Evolutionary conservation across 2,329 filamentous ascomycete species (phyloP).

Genomic region (Trichoderma atrobrunneum): DNA sequence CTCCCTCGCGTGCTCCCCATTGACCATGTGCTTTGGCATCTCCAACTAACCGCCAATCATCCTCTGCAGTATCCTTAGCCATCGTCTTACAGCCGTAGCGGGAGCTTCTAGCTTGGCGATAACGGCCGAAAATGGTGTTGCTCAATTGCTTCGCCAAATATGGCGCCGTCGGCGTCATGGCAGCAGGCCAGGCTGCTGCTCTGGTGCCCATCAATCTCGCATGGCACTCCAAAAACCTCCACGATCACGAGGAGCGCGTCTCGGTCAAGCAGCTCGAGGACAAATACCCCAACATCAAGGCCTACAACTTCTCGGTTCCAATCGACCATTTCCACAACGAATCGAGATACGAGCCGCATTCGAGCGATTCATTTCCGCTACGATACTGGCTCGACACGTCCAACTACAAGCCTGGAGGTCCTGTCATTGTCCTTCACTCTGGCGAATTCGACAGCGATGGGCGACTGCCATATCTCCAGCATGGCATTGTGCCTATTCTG

Average conservation of each 20-base stretch:
- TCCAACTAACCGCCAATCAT: background rate
- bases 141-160: slow-evolving; percentile 1
- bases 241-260: slow-evolving; percentile 2
- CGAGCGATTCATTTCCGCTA: slow-evolving; percentile 62
- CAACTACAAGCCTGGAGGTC: slow-evolving; percentile 73
- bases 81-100: background rate
- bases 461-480: slow-evolving; percentile 68
- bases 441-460: slow-evolving; percentile 42
- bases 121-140: background rate
- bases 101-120: background rate
- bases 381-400: slow-evolving; percentile 82
- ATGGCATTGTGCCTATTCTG: slow-evolving; percentile 72
- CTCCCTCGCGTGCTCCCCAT: background rate
- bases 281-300: slow-evolving; percentile 22
- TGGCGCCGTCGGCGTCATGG: background rate
- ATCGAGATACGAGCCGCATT: slow-evolving; percentile 72
- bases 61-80: background rate
- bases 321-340: slow-evolving; percentile 86
- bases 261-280: background rate
- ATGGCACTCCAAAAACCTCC: background rate
- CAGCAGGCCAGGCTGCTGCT: background rate
- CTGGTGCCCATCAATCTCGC: slow-evolving; percentile 14
- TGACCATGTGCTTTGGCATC: background rate
- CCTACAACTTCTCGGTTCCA: slow-evolving; percentile 43
- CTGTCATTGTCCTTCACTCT: slow-evolving; percentile 71